Conservation (phyloP, 2,329 filamentous ascomycete genomes). For the Ascochyta koolunga region DNA sequence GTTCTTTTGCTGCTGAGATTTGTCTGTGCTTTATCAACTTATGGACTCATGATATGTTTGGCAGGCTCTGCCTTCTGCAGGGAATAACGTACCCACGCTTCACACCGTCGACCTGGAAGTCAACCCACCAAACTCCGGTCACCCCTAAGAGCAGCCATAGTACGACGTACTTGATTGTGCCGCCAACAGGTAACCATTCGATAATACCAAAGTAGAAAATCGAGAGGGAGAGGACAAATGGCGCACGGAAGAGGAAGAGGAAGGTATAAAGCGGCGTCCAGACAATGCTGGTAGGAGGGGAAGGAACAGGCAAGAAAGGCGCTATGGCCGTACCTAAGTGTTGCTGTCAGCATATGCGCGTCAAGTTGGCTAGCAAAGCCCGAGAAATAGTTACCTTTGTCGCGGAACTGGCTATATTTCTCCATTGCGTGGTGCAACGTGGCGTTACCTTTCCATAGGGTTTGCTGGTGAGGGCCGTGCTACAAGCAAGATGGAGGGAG, state of each 20-base stretch:
- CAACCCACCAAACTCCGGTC: conserved; percentile 96
- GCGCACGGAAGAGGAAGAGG: conserved; percentile 81
- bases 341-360: conserved; percentile 19
- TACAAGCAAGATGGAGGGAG: neutral
- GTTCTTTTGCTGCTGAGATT: conserved; percentile 48
- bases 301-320: conserved; percentile 85
- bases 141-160: conserved; percentile 88
- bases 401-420: conserved; percentile 91
- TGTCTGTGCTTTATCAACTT: conserved; percentile 19
- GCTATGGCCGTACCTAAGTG: conserved; percentile 86
- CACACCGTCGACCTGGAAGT: conserved; percentile 96
- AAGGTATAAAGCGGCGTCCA: conserved; percentile 69
- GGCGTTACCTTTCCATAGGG: conserved; percentile 29
- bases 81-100: conserved; percentile 72
- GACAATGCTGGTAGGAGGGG: conserved; percentile 65
- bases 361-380: neutral
- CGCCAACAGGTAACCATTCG: conserved; percentile 77
- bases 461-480: neutral
- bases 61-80: neutral
- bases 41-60: neutral
- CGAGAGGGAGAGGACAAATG: conserved; percentile 72
- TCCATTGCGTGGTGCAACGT: conserved; percentile 67
- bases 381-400: conserved; percentile 68
- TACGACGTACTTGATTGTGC: conserved; percentile 76
- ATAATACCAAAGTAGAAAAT: conserved; percentile 79